phyloP scores from a whole-genome alignment of 768 basidiomycete species.

The Leccinum disarticulatum region DNA sequence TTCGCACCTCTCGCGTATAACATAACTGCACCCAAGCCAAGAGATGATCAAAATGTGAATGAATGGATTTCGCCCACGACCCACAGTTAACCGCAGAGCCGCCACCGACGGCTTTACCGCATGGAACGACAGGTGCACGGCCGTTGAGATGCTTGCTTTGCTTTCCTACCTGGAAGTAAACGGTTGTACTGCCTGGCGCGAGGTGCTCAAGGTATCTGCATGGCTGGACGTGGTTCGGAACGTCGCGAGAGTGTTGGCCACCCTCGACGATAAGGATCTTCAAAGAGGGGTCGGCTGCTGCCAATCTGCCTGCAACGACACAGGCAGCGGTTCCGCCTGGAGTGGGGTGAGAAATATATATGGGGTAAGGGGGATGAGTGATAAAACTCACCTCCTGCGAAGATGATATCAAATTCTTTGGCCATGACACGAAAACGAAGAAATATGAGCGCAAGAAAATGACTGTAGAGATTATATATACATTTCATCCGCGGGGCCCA shows the following conservation, averaged over 20 bases:
- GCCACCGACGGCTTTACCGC: constrained; percentile 58
- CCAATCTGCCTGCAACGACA: constrained; percentile 50
- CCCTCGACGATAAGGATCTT: constrained; percentile 63
- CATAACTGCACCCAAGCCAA: constrained; percentile 27
- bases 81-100: constrained; percentile 63
- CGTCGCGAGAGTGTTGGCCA: constrained; percentile 50
- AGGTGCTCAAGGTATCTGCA: constrained; percentile 49
- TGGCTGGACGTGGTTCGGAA: constrained; percentile 51
- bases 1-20: constrained; percentile 58
- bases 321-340: constrained; percentile 53
- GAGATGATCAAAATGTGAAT: not conserved
- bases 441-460: no score
- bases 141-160: constrained; percentile 44
- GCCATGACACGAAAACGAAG: not conserved
- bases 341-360: not conserved
- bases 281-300: constrained; percentile 50
- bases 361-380: not conserved
- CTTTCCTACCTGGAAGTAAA: constrained; percentile 41
- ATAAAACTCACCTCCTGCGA: not conserved
- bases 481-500: no score
- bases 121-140: constrained; percentile 44
- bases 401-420: not conserved
- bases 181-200: constrained; percentile 38
- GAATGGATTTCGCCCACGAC: constrained; percentile 4
- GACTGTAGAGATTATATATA: not conserved